A percentile compares a stretch with the other conserved stretches of the same genome.
Conservation (phyloP, 2,329 filamentous ascomycete genomes). For the Xylaria sp. region DNA sequence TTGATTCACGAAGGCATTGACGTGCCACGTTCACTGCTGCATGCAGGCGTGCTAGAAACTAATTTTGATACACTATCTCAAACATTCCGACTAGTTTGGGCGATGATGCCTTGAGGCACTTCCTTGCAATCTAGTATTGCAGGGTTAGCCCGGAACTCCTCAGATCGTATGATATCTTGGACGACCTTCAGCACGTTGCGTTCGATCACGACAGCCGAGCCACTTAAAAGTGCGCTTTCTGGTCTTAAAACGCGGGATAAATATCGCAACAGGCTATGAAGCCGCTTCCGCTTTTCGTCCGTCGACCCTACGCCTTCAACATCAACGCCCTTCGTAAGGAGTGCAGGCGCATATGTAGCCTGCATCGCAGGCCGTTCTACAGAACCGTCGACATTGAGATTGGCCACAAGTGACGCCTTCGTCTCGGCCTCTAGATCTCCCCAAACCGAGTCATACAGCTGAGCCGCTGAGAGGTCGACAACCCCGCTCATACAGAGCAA, state of each 20-base stretch:
- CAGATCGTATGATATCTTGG: slow-evolving; percentile 1
- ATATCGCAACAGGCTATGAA: slow-evolving; percentile 40
- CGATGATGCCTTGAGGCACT: not conserved
- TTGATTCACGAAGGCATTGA: no score
- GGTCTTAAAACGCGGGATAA: slow-evolving; percentile 35
- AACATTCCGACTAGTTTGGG: not conserved
- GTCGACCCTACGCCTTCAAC: slow-evolving; percentile 26
- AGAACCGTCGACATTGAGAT: slow-evolving; percentile 45
- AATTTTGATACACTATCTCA: no score
- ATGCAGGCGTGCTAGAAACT: no score
- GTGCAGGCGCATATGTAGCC: slow-evolving; percentile 47
- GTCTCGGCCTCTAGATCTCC: slow-evolving; percentile 27
- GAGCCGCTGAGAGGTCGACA: slow-evolving; percentile 37
- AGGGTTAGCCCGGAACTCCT: slow-evolving; percentile 4
- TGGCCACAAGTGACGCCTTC: slow-evolving; percentile 35
- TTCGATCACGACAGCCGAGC: slow-evolving; percentile 9
- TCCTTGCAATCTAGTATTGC: not conserved
- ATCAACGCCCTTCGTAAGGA: slow-evolving; percentile 41
- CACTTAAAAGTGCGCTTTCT: not conserved
- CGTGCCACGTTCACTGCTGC: no score
- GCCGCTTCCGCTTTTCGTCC: slow-evolving; percentile 29
- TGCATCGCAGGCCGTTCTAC: slow-evolving; percentile 43
- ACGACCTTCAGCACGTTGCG: not conserved
- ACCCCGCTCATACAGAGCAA: slow-evolving; percentile 46
- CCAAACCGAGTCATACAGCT: slow-evolving; percentile 40